A percentile compares a stretch with the other conserved stretches of the same genome.
Evolutionary conservation across 805 yeast species (phyloP).

Genomic region (Wickerhamiella brachini): DNA sequence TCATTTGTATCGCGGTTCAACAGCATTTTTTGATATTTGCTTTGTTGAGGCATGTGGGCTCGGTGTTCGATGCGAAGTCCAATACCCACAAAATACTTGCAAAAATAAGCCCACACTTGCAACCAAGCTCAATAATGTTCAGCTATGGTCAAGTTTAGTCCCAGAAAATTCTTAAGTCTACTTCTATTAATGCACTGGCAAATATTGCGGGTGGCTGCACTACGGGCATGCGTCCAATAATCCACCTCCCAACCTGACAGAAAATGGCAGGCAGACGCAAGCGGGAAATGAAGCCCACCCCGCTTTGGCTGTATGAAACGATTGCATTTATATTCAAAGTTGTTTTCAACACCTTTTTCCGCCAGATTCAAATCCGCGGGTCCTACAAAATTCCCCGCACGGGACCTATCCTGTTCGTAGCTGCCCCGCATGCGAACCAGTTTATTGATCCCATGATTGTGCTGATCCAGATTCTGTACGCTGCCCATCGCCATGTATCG

Average conservation of each 20-base stretch:
- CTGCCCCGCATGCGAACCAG: slow-evolving; percentile 97
- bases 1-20: too few relatives aligned
- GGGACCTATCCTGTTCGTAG: slow-evolving; percentile 85
- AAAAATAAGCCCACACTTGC: too few relatives aligned
- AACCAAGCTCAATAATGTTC: too few relatives aligned
- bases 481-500: slow-evolving; percentile 54
- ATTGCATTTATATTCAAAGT: slow-evolving; percentile 25
- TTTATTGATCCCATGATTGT: slow-evolving; percentile 75
- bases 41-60: too few relatives aligned
- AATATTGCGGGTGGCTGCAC: too few relatives aligned
- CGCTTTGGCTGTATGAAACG: slow-evolving; percentile 40
- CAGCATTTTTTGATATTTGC: too few relatives aligned
- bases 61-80: too few relatives aligned
- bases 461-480: slow-evolving; percentile 63
- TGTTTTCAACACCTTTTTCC: slow-evolving; percentile 57
- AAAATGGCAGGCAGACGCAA: neutral
- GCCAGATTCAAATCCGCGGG: slow-evolving; percentile 83
- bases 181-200: too few relatives aligned
- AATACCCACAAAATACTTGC: too few relatives aligned
- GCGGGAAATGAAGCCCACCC: slow-evolving; percentile 14
- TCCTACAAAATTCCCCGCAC: slow-evolving; percentile 54
- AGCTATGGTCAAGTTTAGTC: too few relatives aligned
- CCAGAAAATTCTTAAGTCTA: too few relatives aligned
- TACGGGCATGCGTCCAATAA: neutral
- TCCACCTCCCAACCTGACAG: neutral